Evolutionary conservation across 331 rosid species (phyloP).

Genomic region (Quercus phellos): DNA sequence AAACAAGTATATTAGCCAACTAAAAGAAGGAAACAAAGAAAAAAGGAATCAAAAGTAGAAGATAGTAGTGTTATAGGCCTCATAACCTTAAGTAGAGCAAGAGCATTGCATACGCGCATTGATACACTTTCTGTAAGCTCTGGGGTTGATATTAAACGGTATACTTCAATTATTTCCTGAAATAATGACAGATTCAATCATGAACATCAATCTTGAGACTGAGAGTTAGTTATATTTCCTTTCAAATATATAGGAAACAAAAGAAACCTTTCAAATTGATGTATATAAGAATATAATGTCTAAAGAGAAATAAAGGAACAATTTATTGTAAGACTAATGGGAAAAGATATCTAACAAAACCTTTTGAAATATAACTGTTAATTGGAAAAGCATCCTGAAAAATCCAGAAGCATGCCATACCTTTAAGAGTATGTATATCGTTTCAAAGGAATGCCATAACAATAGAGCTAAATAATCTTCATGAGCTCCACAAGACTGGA

Average conservation of each 20-base stretch:
- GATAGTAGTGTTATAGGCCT: not conserved
- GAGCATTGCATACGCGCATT: conserved; percentile 28
- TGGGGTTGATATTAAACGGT: conserved; percentile 22
- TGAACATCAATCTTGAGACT: not conserved
- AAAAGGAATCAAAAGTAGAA: not conserved
- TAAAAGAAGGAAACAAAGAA: not conserved
- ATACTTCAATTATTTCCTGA: conserved; percentile 29
- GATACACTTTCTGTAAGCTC: conserved; percentile 15
- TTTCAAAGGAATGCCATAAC: conserved; percentile 32
- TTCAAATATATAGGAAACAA: not conserved
- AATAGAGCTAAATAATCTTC: conserved; percentile 28
- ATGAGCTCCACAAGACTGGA: not conserved
- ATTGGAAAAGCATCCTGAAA: not conserved
- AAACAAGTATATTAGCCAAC: not conserved
- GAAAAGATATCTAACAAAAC: not conserved
- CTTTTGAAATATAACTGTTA: not conserved
- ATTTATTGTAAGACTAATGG: not conserved
- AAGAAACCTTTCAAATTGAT: not conserved
- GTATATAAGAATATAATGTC: not conserved
- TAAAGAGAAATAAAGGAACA: not conserved
- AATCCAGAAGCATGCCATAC: conserved; percentile 6
- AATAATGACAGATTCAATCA: not conserved
- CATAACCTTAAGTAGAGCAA: conserved; percentile 36
- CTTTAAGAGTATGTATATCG: conserved; percentile 19
- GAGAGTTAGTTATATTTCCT: not conserved